These are phyloP conservation scores for Trichoderma arundinaceum DNA, from an alignment of 2,329 filamentous ascomycete genomes.

Conservation along the genomic window DNA sequence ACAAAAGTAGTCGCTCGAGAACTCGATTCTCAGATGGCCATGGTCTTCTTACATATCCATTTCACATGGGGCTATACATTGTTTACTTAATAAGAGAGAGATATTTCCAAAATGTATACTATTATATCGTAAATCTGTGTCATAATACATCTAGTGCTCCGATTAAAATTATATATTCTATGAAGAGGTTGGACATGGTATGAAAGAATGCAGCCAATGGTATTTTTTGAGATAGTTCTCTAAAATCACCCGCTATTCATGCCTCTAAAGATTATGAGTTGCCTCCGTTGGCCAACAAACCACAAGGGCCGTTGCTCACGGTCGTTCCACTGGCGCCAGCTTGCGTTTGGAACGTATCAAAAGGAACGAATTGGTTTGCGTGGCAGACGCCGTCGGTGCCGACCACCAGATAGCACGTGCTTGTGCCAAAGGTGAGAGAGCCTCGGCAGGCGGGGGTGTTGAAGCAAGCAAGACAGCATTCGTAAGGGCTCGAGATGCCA, in stretches of 20 bases:
- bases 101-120: too few species aligned
- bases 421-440: constrained; percentile 37
- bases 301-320: constrained; percentile 21
- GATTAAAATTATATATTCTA: neutral
- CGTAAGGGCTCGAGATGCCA: neutral
- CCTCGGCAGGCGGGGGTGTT: constrained; percentile 5
- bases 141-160: too few species aligned
- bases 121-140: too few species aligned
- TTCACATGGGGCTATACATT: too few species aligned
- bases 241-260: too few species aligned
- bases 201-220: neutral
- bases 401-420: neutral
- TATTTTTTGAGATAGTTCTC: neutral
- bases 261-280: neutral
- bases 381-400: constrained; percentile 1
- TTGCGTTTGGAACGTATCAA: neutral
- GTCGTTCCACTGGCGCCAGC: neutral
- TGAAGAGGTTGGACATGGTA: neutral
- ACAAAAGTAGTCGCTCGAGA: too few species aligned
- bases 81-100: too few species aligned
- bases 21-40: too few species aligned
- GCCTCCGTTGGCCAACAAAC: constrained; percentile 13
- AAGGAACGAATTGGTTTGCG: constrained; percentile 13
- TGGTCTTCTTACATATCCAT: too few species aligned
- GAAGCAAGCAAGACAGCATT: constrained; percentile 13